Evolutionary conservation across 1,139 yeast species (phyloP).

Genomic region (Suhomyces chickasaworum): DNA sequence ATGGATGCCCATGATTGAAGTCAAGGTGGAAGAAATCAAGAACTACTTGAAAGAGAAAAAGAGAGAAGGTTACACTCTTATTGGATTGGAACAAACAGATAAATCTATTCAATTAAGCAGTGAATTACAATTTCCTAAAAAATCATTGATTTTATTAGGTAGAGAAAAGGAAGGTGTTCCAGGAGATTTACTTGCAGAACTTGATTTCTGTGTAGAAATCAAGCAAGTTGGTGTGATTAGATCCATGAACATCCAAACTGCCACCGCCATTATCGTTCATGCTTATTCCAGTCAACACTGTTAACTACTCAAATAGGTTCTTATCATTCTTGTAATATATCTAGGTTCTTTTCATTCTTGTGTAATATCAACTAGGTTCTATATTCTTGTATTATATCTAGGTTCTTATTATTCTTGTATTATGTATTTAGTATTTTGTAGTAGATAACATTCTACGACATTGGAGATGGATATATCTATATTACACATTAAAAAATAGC

Average conservation of each 20-base stretch:
- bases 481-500: conserved; percentile 14
- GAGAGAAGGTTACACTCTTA: conserved; percentile 77
- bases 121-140: conserved; percentile 71
- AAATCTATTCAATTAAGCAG: conserved; percentile 69
- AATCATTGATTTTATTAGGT: conserved; percentile 77
- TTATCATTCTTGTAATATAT: too few species aligned
- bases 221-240: conserved; percentile 90
- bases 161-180: conserved; percentile 92
- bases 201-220: conserved; percentile 87
- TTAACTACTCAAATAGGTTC: conserved; percentile 18
- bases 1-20: conserved; percentile 96
- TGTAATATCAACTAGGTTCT: too few species aligned
- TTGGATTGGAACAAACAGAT: conserved; percentile 93
- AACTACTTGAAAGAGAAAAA: conserved; percentile 64
- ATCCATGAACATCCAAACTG: conserved; percentile 96
- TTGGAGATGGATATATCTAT: background rate
- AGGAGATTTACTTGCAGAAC: conserved; percentile 76
- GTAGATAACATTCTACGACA: background rate
- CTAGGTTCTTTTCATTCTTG: too few species aligned
- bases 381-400: too few species aligned
- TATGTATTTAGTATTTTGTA: background rate
- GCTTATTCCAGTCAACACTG: conserved; percentile 83
- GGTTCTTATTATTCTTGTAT: too few species aligned
- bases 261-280: conserved; percentile 90
- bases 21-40: conserved; percentile 55